These are phyloP conservation scores for Leccinum olivaceopallidum DNA, from an alignment of 768 basidiomycete species.

Conservation along the genomic window DNA sequence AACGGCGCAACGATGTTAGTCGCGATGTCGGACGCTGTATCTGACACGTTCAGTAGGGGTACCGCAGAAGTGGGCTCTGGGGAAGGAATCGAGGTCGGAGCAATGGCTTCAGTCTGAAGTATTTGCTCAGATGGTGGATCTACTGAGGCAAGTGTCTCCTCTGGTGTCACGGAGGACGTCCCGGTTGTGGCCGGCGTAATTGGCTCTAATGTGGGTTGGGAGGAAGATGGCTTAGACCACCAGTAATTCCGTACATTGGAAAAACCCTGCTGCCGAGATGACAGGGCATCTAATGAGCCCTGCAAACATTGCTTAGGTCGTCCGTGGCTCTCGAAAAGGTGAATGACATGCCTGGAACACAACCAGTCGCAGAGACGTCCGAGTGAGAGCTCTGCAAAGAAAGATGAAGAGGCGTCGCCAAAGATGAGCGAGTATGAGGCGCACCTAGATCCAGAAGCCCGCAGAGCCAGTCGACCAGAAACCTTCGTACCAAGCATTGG, in stretches of 20 bases:
- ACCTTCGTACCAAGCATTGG: slow-evolving; percentile 25
- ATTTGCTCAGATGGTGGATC: neutral
- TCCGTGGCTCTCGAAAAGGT: neutral
- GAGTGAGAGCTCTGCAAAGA: slow-evolving; percentile 17
- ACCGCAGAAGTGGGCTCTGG: slow-evolving; percentile 9
- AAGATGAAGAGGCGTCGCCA: slow-evolving; percentile 11
- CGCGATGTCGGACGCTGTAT: slow-evolving; percentile 17
- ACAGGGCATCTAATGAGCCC: slow-evolving; percentile 2
- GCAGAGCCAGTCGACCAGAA: slow-evolving; percentile 25
- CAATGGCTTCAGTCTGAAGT: neutral
- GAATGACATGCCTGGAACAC: slow-evolving; percentile 23
- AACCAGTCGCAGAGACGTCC: slow-evolving; percentile 11
- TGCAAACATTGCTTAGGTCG: slow-evolving; percentile 14
- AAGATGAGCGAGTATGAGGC: neutral
- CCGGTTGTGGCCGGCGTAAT: neutral
- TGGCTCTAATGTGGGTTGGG: slow-evolving; percentile 11
- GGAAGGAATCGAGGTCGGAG: slow-evolving; percentile 4
- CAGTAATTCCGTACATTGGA: slow-evolving; percentile 30
- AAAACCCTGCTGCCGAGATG: slow-evolving; percentile 15
- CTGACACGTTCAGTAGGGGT: slow-evolving; percentile 10
- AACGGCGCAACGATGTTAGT: slow-evolving; percentile 44
- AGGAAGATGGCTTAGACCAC: slow-evolving; percentile 30
- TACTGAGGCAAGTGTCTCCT: neutral
- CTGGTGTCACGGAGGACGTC: neutral
- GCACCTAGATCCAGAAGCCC: slow-evolving; percentile 26